phyloP scores from a whole-genome alignment of 2,329 filamentous ascomycete species.

The Cryphonectria carpinicola region DNA sequence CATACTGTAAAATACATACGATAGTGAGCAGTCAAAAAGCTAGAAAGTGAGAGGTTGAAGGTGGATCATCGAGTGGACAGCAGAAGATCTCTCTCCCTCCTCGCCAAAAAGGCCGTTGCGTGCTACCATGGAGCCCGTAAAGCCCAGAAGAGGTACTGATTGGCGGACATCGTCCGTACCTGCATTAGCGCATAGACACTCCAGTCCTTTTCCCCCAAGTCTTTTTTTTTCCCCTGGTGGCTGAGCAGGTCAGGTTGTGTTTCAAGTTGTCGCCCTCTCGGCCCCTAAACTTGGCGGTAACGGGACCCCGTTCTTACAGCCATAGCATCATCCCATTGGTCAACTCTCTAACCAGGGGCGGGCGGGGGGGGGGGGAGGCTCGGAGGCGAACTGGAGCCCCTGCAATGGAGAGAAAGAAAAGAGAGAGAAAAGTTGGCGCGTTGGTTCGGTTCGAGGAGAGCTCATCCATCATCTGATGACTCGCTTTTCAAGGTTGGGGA shows the following conservation, averaged over 20 bases:
- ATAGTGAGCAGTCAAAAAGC: not conserved
- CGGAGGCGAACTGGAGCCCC: not conserved
- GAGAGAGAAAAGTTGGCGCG: not conserved
- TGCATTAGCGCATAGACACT: constrained; percentile 22
- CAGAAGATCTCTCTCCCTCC: not conserved
- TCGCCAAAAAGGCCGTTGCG: not conserved
- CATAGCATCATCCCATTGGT: constrained; percentile 17
- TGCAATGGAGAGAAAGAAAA: not conserved
- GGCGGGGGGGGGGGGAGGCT: too few relatives aligned
- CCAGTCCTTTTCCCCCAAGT: not conserved
- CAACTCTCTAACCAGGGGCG: not conserved
- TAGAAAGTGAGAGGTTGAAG: not conserved
- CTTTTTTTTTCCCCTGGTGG: constrained; percentile 22
- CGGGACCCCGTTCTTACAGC: not conserved
- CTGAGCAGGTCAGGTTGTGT: constrained; percentile 27
- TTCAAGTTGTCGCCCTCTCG: constrained; percentile 10
- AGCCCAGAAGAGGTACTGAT: not conserved
- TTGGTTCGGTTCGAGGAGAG: not conserved
- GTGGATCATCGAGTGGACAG: not conserved
- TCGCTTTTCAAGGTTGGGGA: constrained; percentile 9
- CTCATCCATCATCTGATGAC: not conserved
- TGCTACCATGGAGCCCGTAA: not conserved
- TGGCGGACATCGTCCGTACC: constrained; percentile 21
- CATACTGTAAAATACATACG: not conserved
- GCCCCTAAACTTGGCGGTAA: not conserved